These are phyloP conservation scores for Ceratocystiopsis sp. DNA, from an alignment of 2,329 filamentous ascomycete genomes.

Conservation along the genomic window DNA sequence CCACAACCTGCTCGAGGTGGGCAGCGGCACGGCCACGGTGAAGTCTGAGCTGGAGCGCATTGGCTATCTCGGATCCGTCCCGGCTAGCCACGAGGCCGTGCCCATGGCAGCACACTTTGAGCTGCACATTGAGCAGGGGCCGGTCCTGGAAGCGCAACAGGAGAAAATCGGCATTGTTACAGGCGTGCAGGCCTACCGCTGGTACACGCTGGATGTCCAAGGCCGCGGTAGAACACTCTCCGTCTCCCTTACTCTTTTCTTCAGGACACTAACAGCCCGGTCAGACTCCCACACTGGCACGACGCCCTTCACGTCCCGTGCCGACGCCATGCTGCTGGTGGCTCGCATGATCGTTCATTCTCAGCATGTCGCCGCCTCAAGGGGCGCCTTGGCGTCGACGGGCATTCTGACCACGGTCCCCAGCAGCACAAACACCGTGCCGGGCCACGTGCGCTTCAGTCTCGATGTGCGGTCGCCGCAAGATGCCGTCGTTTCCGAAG, in stretches of 20 bases:
- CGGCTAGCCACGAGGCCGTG: slow-evolving; percentile 37
- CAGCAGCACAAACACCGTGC: slow-evolving; percentile 57
- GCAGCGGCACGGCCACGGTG: slow-evolving; percentile 43
- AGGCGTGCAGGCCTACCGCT: slow-evolving; percentile 59
- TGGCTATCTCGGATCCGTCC: slow-evolving; percentile 45
- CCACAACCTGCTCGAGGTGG: slow-evolving; percentile 44
- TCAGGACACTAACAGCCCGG: not conserved
- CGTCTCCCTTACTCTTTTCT: not conserved
- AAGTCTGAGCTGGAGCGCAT: slow-evolving; percentile 54
- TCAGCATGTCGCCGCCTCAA: slow-evolving; percentile 41
- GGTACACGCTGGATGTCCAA: slow-evolving; percentile 49
- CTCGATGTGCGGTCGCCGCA: slow-evolving; percentile 47
- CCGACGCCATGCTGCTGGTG: slow-evolving; percentile 23
- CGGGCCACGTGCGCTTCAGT: slow-evolving; percentile 48
- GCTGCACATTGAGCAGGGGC: slow-evolving; percentile 72
- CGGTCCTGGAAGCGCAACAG: slow-evolving; percentile 47
- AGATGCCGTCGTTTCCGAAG: slow-evolving; percentile 34
- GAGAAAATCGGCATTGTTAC: slow-evolving; percentile 54
- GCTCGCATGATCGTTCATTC: slow-evolving; percentile 49
- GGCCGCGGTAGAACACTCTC: slow-evolving; percentile 26
- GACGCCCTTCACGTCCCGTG: slow-evolving; percentile 30
- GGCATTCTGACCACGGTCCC: slow-evolving; percentile 50
- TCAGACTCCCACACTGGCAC: slow-evolving; percentile 57
- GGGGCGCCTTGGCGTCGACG: slow-evolving; percentile 47
- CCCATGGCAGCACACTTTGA: slow-evolving; percentile 68